Base-by-base conservation (phyloP, 495 filamentous ascomycete genomes). In the Aspergillus carlsbadensis region DNA sequence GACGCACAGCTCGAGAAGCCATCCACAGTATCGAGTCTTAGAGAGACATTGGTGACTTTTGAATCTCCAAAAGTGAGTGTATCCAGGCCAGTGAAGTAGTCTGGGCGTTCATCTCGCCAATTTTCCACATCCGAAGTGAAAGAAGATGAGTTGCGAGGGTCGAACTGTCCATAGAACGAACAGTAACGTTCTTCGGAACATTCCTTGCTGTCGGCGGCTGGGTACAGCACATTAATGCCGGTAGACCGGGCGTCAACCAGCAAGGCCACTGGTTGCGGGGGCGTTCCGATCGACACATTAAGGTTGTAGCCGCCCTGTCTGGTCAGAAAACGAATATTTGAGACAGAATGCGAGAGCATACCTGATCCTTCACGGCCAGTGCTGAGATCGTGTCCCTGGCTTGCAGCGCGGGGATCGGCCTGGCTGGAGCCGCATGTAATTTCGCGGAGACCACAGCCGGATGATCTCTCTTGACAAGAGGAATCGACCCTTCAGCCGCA, bases 201-300 rank as follows among this genome's bases (percentile, higher is more conserved):
- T 11, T 39, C 34, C 8, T 7, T 21, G 34, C 20, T 24, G 20
- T 52, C 33, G 21, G 33, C 11, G 11, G 20, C 33, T 3, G 48
- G 48, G 48, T 52, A 52, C 31, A 52, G 13, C 31, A 52, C 48
- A 24, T 2, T 7, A 39, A 52, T 36, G 29, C 31, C 33, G 17
- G 29, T 13, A 37, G 3, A 10, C 31, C 20, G 48, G n/a, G 34
- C 36, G 21, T 52, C 34, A 6, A 52, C 48, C 48, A 52, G 31
- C 48, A 52, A 24, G 7, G 48, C 48, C 7, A 52, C 18, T 24
- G 48, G 48, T 37, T 52, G 48, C 20, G 48, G 48, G n/a, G 48
- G 48, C 21, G 48, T 52, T 35, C 48, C 48, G 14, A 52, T 52
- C 31, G 48, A 20, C 15, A 52, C 36, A 15, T 52, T 52, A 10